phyloP scores from a whole-genome alignment of 805 yeast genomes.

The Wickerhamiella allomyrinae region DNA sequence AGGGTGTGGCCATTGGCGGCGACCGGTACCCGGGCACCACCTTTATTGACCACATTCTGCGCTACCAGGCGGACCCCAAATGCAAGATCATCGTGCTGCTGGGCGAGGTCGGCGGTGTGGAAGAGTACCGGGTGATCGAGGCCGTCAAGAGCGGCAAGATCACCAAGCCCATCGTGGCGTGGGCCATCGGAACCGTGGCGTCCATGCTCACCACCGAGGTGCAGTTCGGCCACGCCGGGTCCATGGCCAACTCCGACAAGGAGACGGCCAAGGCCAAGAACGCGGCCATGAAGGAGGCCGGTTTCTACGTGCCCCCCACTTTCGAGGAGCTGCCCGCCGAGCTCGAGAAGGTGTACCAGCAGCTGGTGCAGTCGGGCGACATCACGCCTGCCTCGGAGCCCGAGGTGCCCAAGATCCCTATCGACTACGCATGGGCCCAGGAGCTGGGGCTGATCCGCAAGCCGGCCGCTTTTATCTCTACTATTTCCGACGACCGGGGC shows the following conservation, averaged over 20 bases:
- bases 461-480: conserved; percentile 35
- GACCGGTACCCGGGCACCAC: conserved; percentile 64
- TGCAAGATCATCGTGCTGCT: conserved; percentile 52
- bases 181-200: conserved; percentile 61
- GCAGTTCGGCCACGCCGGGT: conserved; percentile 54
- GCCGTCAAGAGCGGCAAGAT: conserved; percentile 49
- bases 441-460: conserved; percentile 34
- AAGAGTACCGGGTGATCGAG: conserved; percentile 57
- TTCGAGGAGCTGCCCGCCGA: conserved; percentile 34
- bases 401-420: conserved; percentile 34
- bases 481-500: conserved; percentile 35
- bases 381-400: conserved; percentile 30
- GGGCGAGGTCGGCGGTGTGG: conserved; percentile 63
- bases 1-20: conserved; percentile 59
- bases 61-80: conserved; percentile 48
- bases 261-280: conserved; percentile 57
- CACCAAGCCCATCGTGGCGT: conserved; percentile 56
- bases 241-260: conserved; percentile 54
- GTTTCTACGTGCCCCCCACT: conserved; percentile 80
- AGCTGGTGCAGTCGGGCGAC: conserved; percentile 33
- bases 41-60: conserved; percentile 52
- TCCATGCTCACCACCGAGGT: conserved; percentile 55
- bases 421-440: conserved; percentile 36
- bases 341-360: conserved; percentile 54
- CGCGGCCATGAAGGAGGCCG: conserved; percentile 77